Percentiles rank a stretch among this genome's conserved stretches.
These are phyloP conservation scores for Ustilago trichophora DNA, from an alignment of 1,284 basidiomycete species.

Conservation along the genomic window DNA sequence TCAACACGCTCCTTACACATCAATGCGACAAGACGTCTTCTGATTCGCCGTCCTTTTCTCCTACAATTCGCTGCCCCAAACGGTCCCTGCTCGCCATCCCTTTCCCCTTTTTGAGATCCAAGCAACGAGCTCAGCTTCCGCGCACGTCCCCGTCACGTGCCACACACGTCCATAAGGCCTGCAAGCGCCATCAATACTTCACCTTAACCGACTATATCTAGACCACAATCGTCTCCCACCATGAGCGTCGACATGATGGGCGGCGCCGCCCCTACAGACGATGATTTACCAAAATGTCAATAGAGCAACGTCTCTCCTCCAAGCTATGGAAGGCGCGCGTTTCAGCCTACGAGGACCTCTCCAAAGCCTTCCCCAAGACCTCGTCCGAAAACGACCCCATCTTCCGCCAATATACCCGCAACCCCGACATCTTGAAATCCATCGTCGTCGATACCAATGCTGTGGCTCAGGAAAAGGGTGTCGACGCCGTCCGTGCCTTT, in stretches of 20 bases:
- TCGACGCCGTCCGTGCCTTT: conserved; percentile 77
- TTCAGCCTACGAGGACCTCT: conserved; percentile 87
- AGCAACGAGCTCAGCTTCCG: not conserved
- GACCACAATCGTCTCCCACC: not conserved
- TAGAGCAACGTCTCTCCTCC: conserved; percentile 77
- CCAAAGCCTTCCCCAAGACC: conserved; percentile 67
- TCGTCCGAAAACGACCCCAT: conserved; percentile 91
- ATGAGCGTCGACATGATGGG: conserved; percentile 49
- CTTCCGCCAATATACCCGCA: conserved; percentile 83
- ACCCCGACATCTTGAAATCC: conserved; percentile 71
- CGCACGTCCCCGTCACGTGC: not conserved
- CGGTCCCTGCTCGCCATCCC: no score
- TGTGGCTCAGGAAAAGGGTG: conserved; percentile 97
- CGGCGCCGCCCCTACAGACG: conserved; percentile 71
- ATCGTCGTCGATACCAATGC: conserved; percentile 80
- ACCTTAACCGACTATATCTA: not conserved
- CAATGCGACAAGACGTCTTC: not conserved
- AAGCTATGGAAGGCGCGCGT: conserved; percentile 97
- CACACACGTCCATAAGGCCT: no score
- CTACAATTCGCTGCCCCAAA: no score
- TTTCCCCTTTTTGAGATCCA: no score
- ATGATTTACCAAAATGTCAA: conserved; percentile 84
- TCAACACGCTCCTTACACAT: not conserved
- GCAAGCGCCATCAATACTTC: no score
- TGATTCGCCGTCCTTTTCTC: conserved; percentile 1